Conservation (phyloP, 345 rosid species). For the Eutrema japonicum region DNA sequence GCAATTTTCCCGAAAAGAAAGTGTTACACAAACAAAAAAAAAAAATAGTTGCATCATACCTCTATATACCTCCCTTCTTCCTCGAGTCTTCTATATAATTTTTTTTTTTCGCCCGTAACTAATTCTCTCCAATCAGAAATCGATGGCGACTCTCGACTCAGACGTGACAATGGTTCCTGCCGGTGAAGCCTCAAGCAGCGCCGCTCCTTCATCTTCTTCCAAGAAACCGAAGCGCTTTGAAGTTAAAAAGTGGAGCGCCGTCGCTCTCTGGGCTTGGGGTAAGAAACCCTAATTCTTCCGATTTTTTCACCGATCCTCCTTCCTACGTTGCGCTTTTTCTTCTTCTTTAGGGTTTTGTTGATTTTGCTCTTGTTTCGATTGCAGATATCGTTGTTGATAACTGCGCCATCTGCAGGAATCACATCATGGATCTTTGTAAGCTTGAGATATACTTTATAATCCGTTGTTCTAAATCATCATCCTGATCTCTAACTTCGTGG, state of each 20-base stretch:
- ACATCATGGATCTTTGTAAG: slow-evolving; percentile 88
- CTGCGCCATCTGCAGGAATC: slow-evolving; percentile 89
- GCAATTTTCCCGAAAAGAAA: too few relatives aligned
- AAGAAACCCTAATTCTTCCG: slow-evolving; percentile 15
- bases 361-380: slow-evolving; percentile 34
- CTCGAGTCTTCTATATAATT: too few relatives aligned
- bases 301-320: slow-evolving; percentile 8
- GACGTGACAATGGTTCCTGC: slow-evolving; percentile 72
- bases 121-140: slow-evolving; percentile 1
- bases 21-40: too few relatives aligned
- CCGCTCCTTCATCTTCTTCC: slow-evolving; percentile 52
- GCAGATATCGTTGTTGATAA: slow-evolving; percentile 87
- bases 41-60: too few relatives aligned
- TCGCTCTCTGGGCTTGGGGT: slow-evolving; percentile 96
- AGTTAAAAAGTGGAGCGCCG: slow-evolving; percentile 89
- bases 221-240: slow-evolving; percentile 79
- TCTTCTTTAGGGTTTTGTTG: not conserved
- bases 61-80: too few relatives aligned
- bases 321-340: not conserved
- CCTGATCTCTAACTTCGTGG: not conserved
- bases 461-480: slow-evolving; percentile 1
- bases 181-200: slow-evolving; percentile 59
- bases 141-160: slow-evolving; percentile 66
- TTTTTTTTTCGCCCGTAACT: not conserved
- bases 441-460: not conserved